These are phyloP conservation scores for Eimeria acervulina DNA, from an alignment of 169 alveolate genomes.

Conservation along the genomic window DNA sequence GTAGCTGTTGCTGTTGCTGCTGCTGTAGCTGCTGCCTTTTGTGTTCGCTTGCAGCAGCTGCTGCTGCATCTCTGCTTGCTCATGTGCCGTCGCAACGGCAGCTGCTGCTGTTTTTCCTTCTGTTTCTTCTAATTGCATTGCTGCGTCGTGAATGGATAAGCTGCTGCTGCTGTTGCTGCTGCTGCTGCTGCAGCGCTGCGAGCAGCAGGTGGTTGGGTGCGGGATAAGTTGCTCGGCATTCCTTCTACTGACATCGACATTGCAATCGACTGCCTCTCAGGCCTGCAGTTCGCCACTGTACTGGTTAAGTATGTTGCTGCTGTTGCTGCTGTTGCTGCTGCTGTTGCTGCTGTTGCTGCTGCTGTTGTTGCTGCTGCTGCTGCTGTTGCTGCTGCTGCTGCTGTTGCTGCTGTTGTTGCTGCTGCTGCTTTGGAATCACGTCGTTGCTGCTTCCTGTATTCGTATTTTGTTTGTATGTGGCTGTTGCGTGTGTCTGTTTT, in stretches of 20 bases:
- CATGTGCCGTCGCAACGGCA: neutral
- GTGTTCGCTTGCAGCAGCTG: neutral
- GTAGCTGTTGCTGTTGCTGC: too few relatives aligned
- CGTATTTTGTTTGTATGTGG: too few relatives aligned
- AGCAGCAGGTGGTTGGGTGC: constrained; percentile 99
- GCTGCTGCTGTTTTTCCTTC: neutral
- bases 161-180: neutral
- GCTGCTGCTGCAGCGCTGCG: constrained; percentile 60
- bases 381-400: too few relatives aligned
- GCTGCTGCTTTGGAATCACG: too few relatives aligned
- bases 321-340: neutral
- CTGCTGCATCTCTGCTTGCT: neutral
- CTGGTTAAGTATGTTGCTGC: constrained; percentile 84
- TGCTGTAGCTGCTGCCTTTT: neutral
- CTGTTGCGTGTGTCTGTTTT: too few relatives aligned
- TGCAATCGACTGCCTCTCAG: constrained; percentile 97
- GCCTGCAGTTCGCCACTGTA: constrained; percentile 93
- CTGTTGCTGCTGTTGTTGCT: too few relatives aligned
- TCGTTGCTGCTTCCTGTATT: too few relatives aligned
- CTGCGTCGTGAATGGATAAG: too few relatives aligned
- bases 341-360: neutral
- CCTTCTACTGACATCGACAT: constrained; percentile 97
- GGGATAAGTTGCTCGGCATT: constrained; percentile 95
- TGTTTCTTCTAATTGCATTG: too few relatives aligned
- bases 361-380: neutral